Conservation (phyloP, 768 basidiomycete species). For the Artomyces pyxidatus region DNA sequence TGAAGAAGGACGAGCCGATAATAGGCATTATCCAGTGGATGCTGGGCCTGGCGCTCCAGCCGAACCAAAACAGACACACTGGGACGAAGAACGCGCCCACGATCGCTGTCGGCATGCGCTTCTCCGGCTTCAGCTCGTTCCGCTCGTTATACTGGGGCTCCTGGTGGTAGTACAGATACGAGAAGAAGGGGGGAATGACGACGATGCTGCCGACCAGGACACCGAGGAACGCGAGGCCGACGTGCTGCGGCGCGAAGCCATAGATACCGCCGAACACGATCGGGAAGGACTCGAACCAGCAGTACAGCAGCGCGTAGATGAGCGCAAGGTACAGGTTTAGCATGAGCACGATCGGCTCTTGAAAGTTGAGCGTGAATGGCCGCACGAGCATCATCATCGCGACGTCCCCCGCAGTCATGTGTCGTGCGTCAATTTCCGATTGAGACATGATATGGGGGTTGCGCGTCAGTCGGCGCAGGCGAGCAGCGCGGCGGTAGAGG, state of each 20-base stretch:
- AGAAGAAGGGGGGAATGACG: conserved; percentile 9
- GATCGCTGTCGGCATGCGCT: conserved; percentile 26
- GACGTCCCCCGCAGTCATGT: conserved; percentile 17
- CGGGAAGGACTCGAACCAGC: conserved; percentile 29
- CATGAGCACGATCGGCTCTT: conserved; percentile 24
- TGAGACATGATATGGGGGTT: conserved; percentile 21
- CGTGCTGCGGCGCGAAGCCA: conserved; percentile 23
- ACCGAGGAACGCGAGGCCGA: conserved; percentile 26
- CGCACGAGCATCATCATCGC: conserved; percentile 20
- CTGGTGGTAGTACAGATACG: conserved; percentile 6
- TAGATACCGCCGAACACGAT: conserved; percentile 27
- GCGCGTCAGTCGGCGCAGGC: conserved; percentile 24
- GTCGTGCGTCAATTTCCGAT: conserved; percentile 21
- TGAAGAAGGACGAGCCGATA: conserved; percentile 24
- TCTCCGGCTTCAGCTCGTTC: conserved; percentile 21
- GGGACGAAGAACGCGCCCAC: conserved; percentile 25
- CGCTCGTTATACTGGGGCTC: conserved; percentile 12
- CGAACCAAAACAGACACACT: conserved; percentile 26
- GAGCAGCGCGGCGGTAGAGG: conserved; percentile 23
- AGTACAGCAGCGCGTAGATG: conserved; percentile 24
- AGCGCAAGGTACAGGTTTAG: conserved; percentile 27
- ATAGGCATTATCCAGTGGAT: conserved; percentile 30
- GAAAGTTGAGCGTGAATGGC: conserved; percentile 24
- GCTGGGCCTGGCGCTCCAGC: conserved; percentile 21
- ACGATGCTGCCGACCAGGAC: conserved; percentile 4